These are phyloP conservation scores for Usnea hakonensis DNA, from an alignment of 495 filamentous ascomycete species.

Conservation along the genomic window DNA sequence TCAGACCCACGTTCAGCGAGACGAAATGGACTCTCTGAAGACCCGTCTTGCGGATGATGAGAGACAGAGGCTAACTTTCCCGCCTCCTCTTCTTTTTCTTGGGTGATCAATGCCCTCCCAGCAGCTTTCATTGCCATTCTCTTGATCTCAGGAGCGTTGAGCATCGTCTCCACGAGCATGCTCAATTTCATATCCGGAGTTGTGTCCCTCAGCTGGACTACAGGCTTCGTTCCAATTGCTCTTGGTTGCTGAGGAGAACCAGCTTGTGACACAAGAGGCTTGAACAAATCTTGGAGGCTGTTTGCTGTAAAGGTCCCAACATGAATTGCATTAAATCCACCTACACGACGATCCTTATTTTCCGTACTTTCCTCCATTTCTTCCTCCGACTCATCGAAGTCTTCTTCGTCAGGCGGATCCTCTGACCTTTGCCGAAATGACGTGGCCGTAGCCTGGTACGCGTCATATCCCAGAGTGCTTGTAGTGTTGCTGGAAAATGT, in stretches of 20 bases:
- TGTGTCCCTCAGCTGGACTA: slow-evolving; percentile 14
- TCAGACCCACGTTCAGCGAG: slow-evolving; percentile 3
- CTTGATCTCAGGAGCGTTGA: slow-evolving; percentile 27
- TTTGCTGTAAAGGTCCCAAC: slow-evolving; percentile 1
- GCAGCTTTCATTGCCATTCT: slow-evolving; percentile 11
- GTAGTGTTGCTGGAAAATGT: slow-evolving; percentile 34
- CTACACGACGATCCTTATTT: background rate
- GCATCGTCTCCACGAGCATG: slow-evolving; percentile 28
- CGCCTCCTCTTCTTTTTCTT: background rate
- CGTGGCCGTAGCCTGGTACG: slow-evolving; percentile 29
- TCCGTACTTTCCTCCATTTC: slow-evolving; percentile 15
- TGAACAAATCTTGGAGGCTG: slow-evolving; percentile 9
- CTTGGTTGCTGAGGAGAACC: slow-evolving; percentile 7
- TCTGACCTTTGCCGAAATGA: slow-evolving; percentile 26
- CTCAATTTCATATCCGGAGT: slow-evolving; percentile 31
- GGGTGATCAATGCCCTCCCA: background rate
- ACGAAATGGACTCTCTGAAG: background rate
- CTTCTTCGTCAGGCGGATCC: slow-evolving; percentile 32
- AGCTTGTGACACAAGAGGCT: background rate
- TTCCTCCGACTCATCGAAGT: slow-evolving; percentile 35
- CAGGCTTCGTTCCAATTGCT: background rate
- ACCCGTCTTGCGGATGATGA: background rate
- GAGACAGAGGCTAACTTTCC: background rate
- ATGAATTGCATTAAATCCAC: slow-evolving; percentile 5
- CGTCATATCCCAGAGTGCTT: slow-evolving; percentile 62